These are phyloP conservation scores for Leishmania aethiopica DNA, from an alignment of 208 protist genomes.

Conservation along the genomic window DNA sequence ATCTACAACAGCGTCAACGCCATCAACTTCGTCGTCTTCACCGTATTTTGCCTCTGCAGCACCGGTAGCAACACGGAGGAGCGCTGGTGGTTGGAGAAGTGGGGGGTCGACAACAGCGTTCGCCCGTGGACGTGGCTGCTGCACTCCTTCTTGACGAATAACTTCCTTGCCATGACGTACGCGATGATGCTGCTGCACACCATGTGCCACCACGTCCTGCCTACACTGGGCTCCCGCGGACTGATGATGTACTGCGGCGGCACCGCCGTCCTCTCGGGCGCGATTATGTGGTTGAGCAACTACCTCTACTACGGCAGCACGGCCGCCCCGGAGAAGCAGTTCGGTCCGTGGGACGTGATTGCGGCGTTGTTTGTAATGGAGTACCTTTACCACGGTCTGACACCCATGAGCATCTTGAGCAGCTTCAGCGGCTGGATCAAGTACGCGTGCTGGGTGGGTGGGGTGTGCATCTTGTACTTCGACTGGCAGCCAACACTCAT, in stretches of 20 bases:
- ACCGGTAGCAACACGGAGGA: slow-evolving; percentile 85
- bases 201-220: slow-evolving; percentile 77
- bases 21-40: slow-evolving; percentile 91
- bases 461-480: slow-evolving; percentile 87
- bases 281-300: slow-evolving; percentile 74
- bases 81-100: slow-evolving; percentile 83
- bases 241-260: slow-evolving; percentile 62
- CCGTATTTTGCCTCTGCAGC: slow-evolving; percentile 89
- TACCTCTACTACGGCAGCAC: slow-evolving; percentile 51
- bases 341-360: slow-evolving; percentile 91
- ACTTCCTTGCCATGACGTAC: slow-evolving; percentile 90
- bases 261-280: slow-evolving; percentile 78
- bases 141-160: slow-evolving; percentile 88
- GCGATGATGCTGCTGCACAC: slow-evolving; percentile 92
- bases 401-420: slow-evolving; percentile 71
- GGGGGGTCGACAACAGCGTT: slow-evolving; percentile 73
- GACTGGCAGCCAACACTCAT: slow-evolving; percentile 89
- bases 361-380: slow-evolving; percentile 82
- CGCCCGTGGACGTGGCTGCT: slow-evolving; percentile 78
- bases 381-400: slow-evolving; percentile 75
- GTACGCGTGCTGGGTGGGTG: slow-evolving; percentile 88
- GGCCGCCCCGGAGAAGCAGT: slow-evolving; percentile 77
- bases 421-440: slow-evolving; percentile 89
- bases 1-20: slow-evolving; percentile 92
- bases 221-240: slow-evolving; percentile 65